Evolutionary conservation across 164 flowering plant genomes (phyloP).

Genomic region (Macadamia tetraphylla): DNA sequence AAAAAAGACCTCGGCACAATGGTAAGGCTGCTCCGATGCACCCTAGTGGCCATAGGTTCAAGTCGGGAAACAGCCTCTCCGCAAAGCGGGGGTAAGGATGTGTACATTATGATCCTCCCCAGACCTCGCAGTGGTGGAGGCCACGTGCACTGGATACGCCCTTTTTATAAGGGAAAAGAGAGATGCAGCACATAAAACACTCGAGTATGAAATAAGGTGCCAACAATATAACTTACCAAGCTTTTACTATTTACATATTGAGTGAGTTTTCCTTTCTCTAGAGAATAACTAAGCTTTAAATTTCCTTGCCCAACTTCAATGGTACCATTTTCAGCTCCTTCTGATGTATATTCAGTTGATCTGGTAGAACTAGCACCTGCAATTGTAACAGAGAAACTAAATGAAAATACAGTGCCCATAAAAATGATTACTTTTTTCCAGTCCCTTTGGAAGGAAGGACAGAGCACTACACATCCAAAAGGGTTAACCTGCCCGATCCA

Average conservation of each 20-base stretch:
- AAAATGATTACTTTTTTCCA: not conserved
- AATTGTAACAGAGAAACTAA: slow-evolving; percentile 4
- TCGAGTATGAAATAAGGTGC: not conserved
- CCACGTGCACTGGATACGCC: too few relatives aligned
- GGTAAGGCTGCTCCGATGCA: too few relatives aligned
- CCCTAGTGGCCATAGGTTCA: too few relatives aligned
- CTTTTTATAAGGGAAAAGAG: not conserved
- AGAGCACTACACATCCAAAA: not conserved
- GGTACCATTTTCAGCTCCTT: slow-evolving; percentile 25
- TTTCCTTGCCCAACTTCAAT: slow-evolving; percentile 80
- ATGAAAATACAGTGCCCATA: not conserved
- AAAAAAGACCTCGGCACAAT: not conserved
- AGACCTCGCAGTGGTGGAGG: too few relatives aligned
- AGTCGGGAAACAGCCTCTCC: too few relatives aligned
- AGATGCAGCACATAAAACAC: not conserved
- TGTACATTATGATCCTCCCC: too few relatives aligned
- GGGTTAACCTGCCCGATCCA: slow-evolving; percentile 42
- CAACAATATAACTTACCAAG: slow-evolving; percentile 34
- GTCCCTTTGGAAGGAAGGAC: not conserved
- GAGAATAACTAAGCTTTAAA: slow-evolving; percentile 58
- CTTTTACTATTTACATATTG: slow-evolving; percentile 52
- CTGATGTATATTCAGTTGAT: slow-evolving; percentile 33
- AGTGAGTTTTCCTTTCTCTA: slow-evolving; percentile 53
- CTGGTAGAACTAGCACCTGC: slow-evolving; percentile 45
- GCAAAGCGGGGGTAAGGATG: too few relatives aligned